Conservation (phyloP, 164 flowering plant genomes). For the Tetracentron sinense region DNA sequence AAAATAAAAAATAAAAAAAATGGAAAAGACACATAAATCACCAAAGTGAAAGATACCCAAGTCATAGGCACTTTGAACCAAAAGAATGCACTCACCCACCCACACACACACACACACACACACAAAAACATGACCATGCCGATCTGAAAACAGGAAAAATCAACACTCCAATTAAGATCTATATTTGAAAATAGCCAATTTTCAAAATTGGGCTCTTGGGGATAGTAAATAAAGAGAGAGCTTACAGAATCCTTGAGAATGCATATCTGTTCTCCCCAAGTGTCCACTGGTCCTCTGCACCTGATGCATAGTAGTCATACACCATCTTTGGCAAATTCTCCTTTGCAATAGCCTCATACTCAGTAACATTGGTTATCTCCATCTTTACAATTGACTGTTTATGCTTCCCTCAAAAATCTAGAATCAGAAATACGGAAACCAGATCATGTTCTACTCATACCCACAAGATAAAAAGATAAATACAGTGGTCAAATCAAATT, state of each 20-base stretch:
- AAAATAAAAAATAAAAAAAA: not conserved
- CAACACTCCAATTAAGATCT: not conserved
- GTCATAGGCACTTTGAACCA: no score
- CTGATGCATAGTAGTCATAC: constrained; percentile 90
- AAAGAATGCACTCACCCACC: no score
- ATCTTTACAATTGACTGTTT: constrained; percentile 20
- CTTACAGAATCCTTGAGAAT: constrained; percentile 85
- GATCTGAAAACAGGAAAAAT: not conserved
- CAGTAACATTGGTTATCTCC: constrained; percentile 80
- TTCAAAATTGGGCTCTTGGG: not conserved
- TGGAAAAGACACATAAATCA: not conserved
- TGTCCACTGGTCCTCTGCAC: constrained; percentile 98
- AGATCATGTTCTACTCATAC: not conserved
- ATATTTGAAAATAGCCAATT: not conserved
- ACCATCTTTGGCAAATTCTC: constrained; percentile 86
- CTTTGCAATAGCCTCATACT: constrained; percentile 82
- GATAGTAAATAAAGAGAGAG: not conserved
- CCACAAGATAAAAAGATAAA: not conserved
- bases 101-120: no score
- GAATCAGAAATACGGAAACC: not conserved
- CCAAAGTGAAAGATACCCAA: not conserved
- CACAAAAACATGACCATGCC: not conserved
- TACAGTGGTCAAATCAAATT: not conserved
- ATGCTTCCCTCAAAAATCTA: constrained; percentile 7
- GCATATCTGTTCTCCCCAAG: constrained; percentile 74